Percentiles rank a stretch among this genome's conserved stretches.
phyloP scores from a whole-genome alignment of 139 green algal genomes.

The Astrephomene gubernaculifera region DNA sequence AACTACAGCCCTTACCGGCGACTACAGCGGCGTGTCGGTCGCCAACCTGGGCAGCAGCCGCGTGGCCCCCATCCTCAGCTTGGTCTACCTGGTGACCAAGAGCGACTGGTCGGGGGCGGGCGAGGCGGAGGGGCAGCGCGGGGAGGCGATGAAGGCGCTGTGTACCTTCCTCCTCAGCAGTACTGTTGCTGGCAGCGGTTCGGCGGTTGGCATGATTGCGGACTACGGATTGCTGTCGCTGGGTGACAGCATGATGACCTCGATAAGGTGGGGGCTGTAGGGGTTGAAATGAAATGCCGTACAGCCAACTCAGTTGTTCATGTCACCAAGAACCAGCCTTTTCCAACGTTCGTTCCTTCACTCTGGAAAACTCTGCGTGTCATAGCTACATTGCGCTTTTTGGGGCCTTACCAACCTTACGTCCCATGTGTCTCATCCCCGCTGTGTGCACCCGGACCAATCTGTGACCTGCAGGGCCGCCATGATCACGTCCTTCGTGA shows the following conservation, averaged over 20 bases:
- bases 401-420: no score
- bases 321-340: no score
- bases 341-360: no score
- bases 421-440: no score
- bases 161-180: background rate
- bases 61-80: slow-evolving; percentile 7
- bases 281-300: background rate
- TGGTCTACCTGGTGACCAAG: slow-evolving; percentile 29
- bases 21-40: slow-evolving; percentile 23
- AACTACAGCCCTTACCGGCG: slow-evolving; percentile 25
- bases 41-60: slow-evolving; percentile 14
- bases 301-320: no score
- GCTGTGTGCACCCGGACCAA: no score
- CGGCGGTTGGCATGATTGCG: background rate
- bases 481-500: background rate
- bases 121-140: slow-evolving; percentile 2
- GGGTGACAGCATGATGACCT: background rate
- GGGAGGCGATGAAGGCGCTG: slow-evolving; percentile 20
- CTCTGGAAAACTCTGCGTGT: no score
- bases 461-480: background rate
- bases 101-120: background rate
- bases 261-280: background rate
- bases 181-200: background rate
- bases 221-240: slow-evolving; percentile 10
- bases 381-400: no score